Evolutionary conservation across 2,329 filamentous ascomycete species (phyloP).

Genomic region (Colletotrichum noveboracense): DNA sequence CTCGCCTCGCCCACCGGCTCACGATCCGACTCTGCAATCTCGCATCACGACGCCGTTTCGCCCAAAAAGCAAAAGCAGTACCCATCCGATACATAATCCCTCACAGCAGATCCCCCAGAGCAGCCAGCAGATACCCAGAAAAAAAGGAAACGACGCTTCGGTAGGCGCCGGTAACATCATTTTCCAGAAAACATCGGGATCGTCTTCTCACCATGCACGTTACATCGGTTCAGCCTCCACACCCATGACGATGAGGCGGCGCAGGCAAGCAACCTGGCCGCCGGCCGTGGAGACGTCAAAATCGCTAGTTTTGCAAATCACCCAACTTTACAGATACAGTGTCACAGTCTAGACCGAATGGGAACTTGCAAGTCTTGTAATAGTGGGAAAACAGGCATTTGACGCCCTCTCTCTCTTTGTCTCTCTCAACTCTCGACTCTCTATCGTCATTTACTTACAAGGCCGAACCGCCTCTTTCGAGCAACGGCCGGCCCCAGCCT

Average conservation of each 20-base stretch:
- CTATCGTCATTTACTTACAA: slow-evolving; percentile 16
- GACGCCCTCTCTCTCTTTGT: slow-evolving; percentile 5
- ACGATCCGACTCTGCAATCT: slow-evolving; percentile 7
- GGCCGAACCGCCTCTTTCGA: slow-evolving; percentile 21
- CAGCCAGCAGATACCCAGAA: background rate
- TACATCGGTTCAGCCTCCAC: background rate
- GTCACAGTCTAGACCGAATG: background rate
- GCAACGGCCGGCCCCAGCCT: slow-evolving; percentile 1
- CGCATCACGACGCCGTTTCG: background rate
- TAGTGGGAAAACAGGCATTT: slow-evolving; percentile 18
- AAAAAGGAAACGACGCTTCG: background rate
- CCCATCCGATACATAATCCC: background rate
- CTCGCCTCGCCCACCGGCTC: background rate
- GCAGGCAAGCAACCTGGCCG: background rate
- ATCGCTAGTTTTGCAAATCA: background rate
- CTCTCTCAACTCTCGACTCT: slow-evolving; percentile 11
- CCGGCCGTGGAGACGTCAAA: background rate
- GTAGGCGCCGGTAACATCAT: background rate
- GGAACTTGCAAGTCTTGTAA: background rate
- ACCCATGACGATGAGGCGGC: background rate
- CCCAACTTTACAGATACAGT: background rate
- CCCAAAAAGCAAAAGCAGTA: background rate
- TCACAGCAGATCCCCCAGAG: background rate
- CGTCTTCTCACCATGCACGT: background rate
- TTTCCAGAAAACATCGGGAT: background rate